These are phyloP conservation scores for Saururus chinensis DNA, from an alignment of 164 flowering plant species.

Conservation along the genomic window DNA sequence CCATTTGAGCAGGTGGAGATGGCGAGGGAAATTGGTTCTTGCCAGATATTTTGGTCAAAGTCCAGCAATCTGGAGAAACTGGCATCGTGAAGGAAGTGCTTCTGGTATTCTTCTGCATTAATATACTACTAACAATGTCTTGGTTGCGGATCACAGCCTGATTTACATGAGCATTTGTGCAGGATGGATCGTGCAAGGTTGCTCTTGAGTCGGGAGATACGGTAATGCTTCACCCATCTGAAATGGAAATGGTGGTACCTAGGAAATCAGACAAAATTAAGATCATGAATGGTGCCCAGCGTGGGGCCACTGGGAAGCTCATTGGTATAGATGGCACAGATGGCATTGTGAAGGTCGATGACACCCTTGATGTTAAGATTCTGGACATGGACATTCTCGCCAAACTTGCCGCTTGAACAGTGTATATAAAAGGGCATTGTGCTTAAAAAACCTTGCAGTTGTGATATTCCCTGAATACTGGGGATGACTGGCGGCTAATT, in stretches of 20 bases:
- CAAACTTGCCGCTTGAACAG: constrained; percentile 33
- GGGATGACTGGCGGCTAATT: no score
- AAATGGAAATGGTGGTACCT: constrained; percentile 63
- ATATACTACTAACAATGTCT: background rate
- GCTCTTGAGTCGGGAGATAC: constrained; percentile 70
- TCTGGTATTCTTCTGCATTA: constrained; percentile 33
- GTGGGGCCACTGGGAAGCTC: constrained; percentile 84
- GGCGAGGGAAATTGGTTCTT: constrained; percentile 63
- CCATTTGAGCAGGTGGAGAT: constrained; percentile 52
- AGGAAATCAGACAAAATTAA: constrained; percentile 74
- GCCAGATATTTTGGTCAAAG: constrained; percentile 81
- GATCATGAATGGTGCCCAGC: constrained; percentile 79
- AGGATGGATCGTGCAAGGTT: constrained; percentile 90
- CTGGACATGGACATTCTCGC: constrained; percentile 75
- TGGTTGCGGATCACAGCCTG: background rate
- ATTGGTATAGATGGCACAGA: constrained; percentile 92
- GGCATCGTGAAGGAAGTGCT: constrained; percentile 77
- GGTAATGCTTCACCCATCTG: constrained; percentile 40
- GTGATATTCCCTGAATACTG: background rate
- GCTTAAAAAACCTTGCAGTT: background rate
- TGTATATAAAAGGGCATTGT: background rate
- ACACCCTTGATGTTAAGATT: constrained; percentile 84
- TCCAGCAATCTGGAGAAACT: constrained; percentile 52
- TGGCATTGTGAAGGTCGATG: constrained; percentile 90
- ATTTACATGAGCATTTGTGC: constrained; percentile 3